Evolutionary conservation across 306 rosid species (phyloP).

Genomic region (Begonia loranthoides): DNA sequence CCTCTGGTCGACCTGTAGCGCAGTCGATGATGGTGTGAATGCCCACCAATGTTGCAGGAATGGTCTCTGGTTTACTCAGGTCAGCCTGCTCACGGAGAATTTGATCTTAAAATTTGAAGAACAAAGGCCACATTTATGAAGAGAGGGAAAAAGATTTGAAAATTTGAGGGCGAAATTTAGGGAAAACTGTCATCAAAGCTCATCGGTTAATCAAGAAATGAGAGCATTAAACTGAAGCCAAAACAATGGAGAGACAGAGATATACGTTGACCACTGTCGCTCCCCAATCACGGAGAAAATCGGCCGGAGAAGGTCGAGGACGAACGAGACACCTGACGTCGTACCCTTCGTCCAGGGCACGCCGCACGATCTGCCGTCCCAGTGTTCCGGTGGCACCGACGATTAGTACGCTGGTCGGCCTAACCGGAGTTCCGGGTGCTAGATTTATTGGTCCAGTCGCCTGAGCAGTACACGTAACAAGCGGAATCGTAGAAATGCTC

Average conservation of each 20-base stretch:
- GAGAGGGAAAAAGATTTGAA: not conserved
- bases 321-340: slow-evolving; percentile 86
- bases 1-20: slow-evolving; percentile 96
- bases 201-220: not conserved
- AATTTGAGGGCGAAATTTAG: not conserved
- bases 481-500: slow-evolving; percentile 8
- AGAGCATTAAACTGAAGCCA: not conserved
- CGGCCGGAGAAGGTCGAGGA: slow-evolving; percentile 97
- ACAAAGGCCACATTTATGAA: not conserved
- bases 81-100: slow-evolving; percentile 50
- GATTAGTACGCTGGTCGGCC: slow-evolving; percentile 66
- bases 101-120: not conserved
- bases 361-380: slow-evolving; percentile 86
- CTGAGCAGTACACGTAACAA: slow-evolving; percentile 27
- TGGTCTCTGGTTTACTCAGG: slow-evolving; percentile 76
- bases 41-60: slow-evolving; percentile 92
- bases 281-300: slow-evolving; percentile 97
- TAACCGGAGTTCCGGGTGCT: slow-evolving; percentile 60
- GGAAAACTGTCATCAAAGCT: not conserved
- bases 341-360: slow-evolving; percentile 88
- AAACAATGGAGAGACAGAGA: not conserved
- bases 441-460: slow-evolving; percentile 35
- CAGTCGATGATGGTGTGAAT: slow-evolving; percentile 82
- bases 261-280: slow-evolving; percentile 77
- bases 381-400: slow-evolving; percentile 84